Evolutionary conservation across 352 stramenopile genomes (phyloP), one percentile per base, ranked within the genome.

Genomic region (Phytophthora uliginosa): DNA sequence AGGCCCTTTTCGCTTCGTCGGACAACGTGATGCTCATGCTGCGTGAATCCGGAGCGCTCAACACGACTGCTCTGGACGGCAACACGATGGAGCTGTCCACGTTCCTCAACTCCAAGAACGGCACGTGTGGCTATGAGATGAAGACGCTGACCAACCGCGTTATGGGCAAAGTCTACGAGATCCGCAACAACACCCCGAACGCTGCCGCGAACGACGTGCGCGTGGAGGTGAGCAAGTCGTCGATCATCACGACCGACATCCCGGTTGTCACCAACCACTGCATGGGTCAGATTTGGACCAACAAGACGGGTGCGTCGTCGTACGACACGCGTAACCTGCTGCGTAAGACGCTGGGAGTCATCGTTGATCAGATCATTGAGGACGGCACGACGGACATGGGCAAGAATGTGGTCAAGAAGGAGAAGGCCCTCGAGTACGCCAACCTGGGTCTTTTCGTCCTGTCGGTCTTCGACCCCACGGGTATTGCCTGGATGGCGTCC

Each of bases 401-500:
- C 5, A 78, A 76, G 42, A 22, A 59, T 4, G 15, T 81, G 2
- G 7, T 15, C 18, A 75, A 64, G 61, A 69, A 77, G 40, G 63
- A 80, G 55, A 71, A 76, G 10, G 54, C 51, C 2, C 33, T 78
- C 28, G 66, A 72, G 24, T 71, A 67, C 55, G 15, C 62, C 1
- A 76, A 81, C 56, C 1, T 80, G 28, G 83, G 83, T 48, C 73
- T 91, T 0, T 76, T 83, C 24, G 52, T 79, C 1, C 61, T 91
- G 40, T 75, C 81, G 7, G 73, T 77, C 15, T 83, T 91, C 13
- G 81, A 91, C 45, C 77, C 79, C 0, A 91, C 76, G 7, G 79
- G 81, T 54, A 73, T 91, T 59, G 79, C 78, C 13, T 76, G 61
- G 53, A 79, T 91, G 72, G 74, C 75, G 0, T 80, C 76, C 31